Evolutionary conservation across 805 yeast genomes (phyloP).

Genomic region (Wickerhamiella shivajii): DNA sequence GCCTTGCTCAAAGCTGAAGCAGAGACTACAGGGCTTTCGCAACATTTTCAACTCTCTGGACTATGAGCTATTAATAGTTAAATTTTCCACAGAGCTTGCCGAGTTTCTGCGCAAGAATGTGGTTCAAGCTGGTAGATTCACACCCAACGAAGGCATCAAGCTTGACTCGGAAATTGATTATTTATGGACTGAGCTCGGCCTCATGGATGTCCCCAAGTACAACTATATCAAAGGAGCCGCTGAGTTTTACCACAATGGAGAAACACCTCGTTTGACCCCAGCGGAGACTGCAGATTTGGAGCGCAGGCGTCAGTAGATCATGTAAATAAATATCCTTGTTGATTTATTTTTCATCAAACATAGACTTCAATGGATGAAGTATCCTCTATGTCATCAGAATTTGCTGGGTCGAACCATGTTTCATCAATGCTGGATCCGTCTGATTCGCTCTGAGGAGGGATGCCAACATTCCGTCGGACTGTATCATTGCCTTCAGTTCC

Average conservation of each 20-base stretch:
- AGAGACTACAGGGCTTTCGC: constrained; percentile 20
- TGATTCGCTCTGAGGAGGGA: not conserved
- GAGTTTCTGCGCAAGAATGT: constrained; percentile 28
- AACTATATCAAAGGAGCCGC: constrained; percentile 2
- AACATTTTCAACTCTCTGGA: constrained; percentile 24
- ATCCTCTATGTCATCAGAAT: too few species aligned
- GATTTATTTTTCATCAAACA: too few species aligned
- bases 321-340: too few species aligned
- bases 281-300: too few species aligned
- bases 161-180: constrained; percentile 23
- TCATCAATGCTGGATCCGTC: constrained; percentile 2
- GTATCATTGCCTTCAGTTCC: too few species aligned
- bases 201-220: not conserved
- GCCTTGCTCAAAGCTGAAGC: constrained; percentile 11
- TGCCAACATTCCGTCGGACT: too few species aligned
- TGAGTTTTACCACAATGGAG: constrained; percentile 1
- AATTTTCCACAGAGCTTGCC: constrained; percentile 23
- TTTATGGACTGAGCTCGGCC: constrained; percentile 19
- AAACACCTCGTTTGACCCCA: too few species aligned
- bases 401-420: constrained; percentile 8
- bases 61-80: constrained; percentile 18
- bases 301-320: too few species aligned
- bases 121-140: constrained; percentile 28
- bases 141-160: constrained; percentile 24
- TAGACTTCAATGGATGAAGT: too few species aligned